These are phyloP conservation scores for Intubia oerlemansii DNA, from an alignment of 2,329 filamentous ascomycete genomes.

Conservation along the genomic window DNA sequence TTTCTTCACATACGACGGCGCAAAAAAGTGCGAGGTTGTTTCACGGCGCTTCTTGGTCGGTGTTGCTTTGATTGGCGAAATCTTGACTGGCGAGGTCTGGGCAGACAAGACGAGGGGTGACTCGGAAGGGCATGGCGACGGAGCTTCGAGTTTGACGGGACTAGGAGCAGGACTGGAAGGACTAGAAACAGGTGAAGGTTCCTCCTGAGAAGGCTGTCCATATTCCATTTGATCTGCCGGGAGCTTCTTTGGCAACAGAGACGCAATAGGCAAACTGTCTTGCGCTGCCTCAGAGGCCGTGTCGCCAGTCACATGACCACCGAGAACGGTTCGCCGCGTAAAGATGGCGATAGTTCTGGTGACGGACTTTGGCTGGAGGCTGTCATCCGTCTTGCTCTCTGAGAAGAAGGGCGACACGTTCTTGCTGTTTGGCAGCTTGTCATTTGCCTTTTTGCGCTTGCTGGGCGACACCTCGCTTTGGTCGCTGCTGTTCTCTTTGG, in stretches of 20 bases:
- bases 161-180: too few species aligned
- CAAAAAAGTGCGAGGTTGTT: slow-evolving; percentile 16
- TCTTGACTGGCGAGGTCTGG: slow-evolving; percentile 1
- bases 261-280: too few species aligned
- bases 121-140: too few species aligned
- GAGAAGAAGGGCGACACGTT: slow-evolving; percentile 4
- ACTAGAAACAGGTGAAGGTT: too few species aligned
- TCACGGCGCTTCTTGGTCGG: slow-evolving; percentile 9
- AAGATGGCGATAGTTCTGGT: neutral
- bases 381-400: too few species aligned
- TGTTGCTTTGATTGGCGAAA: slow-evolving; percentile 7
- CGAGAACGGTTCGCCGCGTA: neutral
- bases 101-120: neutral
- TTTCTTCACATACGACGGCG: slow-evolving; percentile 1
- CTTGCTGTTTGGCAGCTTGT: neutral
- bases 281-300: too few species aligned
- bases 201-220: too few species aligned
- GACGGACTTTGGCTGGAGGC: too few species aligned
- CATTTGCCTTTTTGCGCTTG: neutral
- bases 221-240: too few species aligned
- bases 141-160: too few species aligned
- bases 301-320: too few species aligned
- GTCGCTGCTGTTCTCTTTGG: neutral
- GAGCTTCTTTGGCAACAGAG: too few species aligned
- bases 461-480: neutral